Conservation (phyloP, 345 rosid genomes). For the Brassica carinata region DNA sequence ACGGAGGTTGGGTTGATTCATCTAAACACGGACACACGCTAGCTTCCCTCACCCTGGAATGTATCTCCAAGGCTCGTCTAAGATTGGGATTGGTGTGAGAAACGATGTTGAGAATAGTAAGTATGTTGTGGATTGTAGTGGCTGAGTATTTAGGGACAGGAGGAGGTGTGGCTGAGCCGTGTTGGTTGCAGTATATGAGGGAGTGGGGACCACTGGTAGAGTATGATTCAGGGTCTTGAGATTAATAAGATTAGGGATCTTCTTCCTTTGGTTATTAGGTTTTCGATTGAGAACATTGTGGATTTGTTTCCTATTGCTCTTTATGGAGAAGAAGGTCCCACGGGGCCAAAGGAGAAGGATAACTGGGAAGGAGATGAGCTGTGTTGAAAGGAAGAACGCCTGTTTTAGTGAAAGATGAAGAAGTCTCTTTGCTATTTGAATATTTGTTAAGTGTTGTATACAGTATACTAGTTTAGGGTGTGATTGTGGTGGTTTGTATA, state of each 20-base stretch:
- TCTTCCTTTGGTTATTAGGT: conserved; percentile 68
- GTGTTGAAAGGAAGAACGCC: conserved; percentile 19
- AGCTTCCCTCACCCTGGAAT: conserved; percentile 83
- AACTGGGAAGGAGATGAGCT: conserved; percentile 89
- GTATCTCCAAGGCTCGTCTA: conserved; percentile 78
- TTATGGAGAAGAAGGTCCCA: conserved; percentile 95
- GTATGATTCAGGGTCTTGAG: conserved; percentile 73
- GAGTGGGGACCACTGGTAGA: conserved; percentile 91
- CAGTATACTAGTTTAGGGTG: no score
- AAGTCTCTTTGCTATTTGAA: no score
- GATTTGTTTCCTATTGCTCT: conserved; percentile 75
- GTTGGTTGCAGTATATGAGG: conserved; percentile 87
- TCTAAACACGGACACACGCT: conserved; percentile 80
- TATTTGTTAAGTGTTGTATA: no score
- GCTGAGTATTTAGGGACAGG: conserved; percentile 67
- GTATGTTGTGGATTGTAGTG: conserved; percentile 57
- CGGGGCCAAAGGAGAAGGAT: conserved; percentile 91
- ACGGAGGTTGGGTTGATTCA: conserved; percentile 78
- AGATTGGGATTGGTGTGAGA: conserved; percentile 73
- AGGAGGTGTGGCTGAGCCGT: conserved; percentile 62
- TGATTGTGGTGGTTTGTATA: no score
- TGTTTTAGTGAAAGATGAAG: no score
- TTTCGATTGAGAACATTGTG: conserved; percentile 58
- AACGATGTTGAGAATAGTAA: conserved; percentile 69
- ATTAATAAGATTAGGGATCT: conserved; percentile 62